phyloP scores from a whole-genome alignment of 805 yeast species.

The Starmerella gropengiesseri region DNA sequence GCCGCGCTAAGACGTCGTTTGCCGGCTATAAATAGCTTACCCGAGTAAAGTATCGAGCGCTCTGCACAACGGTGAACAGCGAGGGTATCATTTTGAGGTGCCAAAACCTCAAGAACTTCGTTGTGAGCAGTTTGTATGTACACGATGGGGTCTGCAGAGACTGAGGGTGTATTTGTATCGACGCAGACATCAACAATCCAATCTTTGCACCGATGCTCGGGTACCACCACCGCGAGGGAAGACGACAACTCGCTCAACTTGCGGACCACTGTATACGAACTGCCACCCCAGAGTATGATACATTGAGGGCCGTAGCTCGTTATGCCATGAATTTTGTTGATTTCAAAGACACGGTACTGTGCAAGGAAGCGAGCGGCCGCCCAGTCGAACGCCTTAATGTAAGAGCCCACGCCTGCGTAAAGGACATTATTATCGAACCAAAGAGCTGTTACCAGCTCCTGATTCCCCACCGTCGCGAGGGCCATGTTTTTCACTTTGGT shows the following conservation, averaged over 20 bases:
- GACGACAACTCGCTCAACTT: too few relatives aligned
- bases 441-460: constrained; percentile 59
- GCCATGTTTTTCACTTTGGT: not conserved
- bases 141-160: constrained; percentile 31
- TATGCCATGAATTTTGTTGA: constrained; percentile 79
- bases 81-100: constrained; percentile 23
- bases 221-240: constrained; percentile 13
- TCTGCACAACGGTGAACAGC: constrained; percentile 43
- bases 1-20: constrained; percentile 54
- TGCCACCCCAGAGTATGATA: constrained; percentile 54
- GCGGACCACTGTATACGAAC: constrained; percentile 33
- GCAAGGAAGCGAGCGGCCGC: constrained; percentile 32
- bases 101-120: constrained; percentile 36
- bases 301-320: constrained; percentile 10
- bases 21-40: constrained; percentile 44
- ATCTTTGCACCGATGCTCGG: constrained; percentile 41
- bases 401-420: constrained; percentile 64
- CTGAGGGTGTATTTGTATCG: not conserved
- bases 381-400: constrained; percentile 44
- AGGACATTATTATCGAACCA: constrained; percentile 35
- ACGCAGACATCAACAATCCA: constrained; percentile 67
- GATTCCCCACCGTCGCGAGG: constrained; percentile 11
- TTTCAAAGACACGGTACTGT: constrained; percentile 42
- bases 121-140: constrained; percentile 74
- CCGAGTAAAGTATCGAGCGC: constrained; percentile 79